Evolutionary conservation across 2,329 filamentous ascomycete genomes (phyloP), one percentile per base, ranked within the genome.

Genomic region (Allantophomopsis cytisporea): DNA sequence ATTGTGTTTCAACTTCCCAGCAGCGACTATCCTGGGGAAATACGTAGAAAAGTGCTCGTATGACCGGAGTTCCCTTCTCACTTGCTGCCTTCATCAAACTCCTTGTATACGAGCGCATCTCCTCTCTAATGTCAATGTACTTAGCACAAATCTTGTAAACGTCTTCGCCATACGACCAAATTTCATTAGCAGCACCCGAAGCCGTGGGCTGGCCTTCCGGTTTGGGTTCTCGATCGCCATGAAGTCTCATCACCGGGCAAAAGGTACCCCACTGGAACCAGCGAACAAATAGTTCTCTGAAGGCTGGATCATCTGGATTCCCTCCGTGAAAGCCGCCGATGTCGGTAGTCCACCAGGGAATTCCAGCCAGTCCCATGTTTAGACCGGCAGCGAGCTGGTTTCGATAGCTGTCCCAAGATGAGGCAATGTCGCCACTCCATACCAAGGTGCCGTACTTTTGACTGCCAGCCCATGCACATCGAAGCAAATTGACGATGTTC

Each of bases 251-350:
- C 1, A 82, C 76, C 1, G 77, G 77, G 41, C 74, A 79, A 49
- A 77, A 81, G 0, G 74, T 60, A 1, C 71, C 76, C 74, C 76
- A 82, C 48, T 81, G 76, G 53, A 82, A 82, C 78, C 77, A 82
- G 2, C 78, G 60, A 1, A 75, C 68, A 42, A 81, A 73, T 0
- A 82, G 57, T 50, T 82, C 77, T 7, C 73, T 62, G 54, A 81
- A 82, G 0, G 49, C 60, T 2, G 60, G 55, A 36, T 77, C 66
- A 1, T 60, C 53, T 0, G 75, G 72, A 43, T 76, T 64, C 0
- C 77, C 77, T 5, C 76, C 76, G 48, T 81, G 76, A 50, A 83
- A 82, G 1, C 78, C 78, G 2, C 78, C 77, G 39, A 82, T 81
- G 47, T 82, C 77, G 1, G 76, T 82, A 0, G 77, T 82, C 73